Conservation (phyloP, 169 alveolate species). For the Plasmodium fragile region DNA sequence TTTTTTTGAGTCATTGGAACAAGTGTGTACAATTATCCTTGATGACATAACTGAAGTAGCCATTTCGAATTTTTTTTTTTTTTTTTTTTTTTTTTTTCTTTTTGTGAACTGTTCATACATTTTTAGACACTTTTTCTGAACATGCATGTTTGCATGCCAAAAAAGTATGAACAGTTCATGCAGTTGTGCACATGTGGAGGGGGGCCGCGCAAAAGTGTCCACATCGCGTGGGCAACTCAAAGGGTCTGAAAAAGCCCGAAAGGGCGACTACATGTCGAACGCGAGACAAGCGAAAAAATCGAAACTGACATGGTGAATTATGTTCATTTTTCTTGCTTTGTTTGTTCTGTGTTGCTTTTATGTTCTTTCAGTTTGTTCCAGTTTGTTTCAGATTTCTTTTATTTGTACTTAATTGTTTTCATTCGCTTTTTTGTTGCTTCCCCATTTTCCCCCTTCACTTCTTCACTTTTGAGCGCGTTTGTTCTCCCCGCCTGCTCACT, state of each 20-base stretch:
- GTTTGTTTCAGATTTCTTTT: neutral
- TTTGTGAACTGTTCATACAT: constrained; percentile 54
- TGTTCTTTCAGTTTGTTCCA: neutral
- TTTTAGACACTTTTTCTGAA: constrained; percentile 44
- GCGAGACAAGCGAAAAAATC: neutral
- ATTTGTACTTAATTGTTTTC: neutral
- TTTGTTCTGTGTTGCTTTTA: neutral
- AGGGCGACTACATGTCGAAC: neutral
- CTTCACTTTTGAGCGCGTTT: neutral
- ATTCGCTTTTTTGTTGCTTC: neutral
- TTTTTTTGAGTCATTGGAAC: neutral
- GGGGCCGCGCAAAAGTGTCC: neutral
- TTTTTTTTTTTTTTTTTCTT: constrained; percentile 8
- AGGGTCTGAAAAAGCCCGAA: neutral
- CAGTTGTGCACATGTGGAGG: neutral
- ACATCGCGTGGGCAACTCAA: neutral
- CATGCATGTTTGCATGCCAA: constrained; percentile 53
- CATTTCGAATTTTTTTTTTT: neutral
- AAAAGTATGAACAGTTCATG: neutral
- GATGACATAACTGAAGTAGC: neutral
- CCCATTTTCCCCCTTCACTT: neutral
- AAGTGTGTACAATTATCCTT: neutral
- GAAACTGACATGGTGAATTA: neutral
- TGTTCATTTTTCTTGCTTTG: neutral
- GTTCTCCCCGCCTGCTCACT: neutral